phyloP scores from a whole-genome alignment of 176 grass and related monocot genomes.

The Puya raimondii region DNA sequence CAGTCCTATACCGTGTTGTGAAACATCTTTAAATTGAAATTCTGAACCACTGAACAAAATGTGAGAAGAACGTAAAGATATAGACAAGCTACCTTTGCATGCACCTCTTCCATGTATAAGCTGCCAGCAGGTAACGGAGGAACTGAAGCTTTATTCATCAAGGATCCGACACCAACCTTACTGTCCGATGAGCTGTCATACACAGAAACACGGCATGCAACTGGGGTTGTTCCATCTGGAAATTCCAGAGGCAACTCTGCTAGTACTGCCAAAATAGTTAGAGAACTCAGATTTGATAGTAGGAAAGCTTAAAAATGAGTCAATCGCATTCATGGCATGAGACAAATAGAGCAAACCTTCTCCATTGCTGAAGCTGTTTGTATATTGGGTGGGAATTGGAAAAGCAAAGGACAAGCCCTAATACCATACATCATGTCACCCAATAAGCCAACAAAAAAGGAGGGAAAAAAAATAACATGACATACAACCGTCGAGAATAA shows the following conservation, averaged over 20 bases:
- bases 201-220: constrained; percentile 80
- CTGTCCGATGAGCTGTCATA: constrained; percentile 76
- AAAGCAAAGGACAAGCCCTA: constrained; percentile 93
- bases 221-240: constrained; percentile 93
- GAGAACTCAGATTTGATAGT: constrained; percentile 12
- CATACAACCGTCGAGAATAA: background rate
- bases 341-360: constrained; percentile 51
- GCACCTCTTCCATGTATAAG: constrained; percentile 97
- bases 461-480: constrained; percentile 4
- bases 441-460: constrained; percentile 15
- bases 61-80: background rate
- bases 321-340: constrained; percentile 5
- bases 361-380: constrained; percentile 59
- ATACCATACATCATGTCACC: constrained; percentile 21
- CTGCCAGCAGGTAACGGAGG: constrained; percentile 71
- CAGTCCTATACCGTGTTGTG: no score
- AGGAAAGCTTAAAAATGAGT: background rate
- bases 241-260: constrained; percentile 87
- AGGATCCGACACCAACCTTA: constrained; percentile 84
- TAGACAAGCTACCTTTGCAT: constrained; percentile 51
- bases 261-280: constrained; percentile 46
- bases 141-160: constrained; percentile 77
- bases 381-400: constrained; percentile 83
- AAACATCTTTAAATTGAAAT: no score
- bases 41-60: no score